A percentile compares a stretch with the other conserved stretches of the same genome.
Evolutionary conservation across 192 early-diverging fungal genomes (phyloP).

Genomic region (Phycomyces blakesleeanus): DNA sequence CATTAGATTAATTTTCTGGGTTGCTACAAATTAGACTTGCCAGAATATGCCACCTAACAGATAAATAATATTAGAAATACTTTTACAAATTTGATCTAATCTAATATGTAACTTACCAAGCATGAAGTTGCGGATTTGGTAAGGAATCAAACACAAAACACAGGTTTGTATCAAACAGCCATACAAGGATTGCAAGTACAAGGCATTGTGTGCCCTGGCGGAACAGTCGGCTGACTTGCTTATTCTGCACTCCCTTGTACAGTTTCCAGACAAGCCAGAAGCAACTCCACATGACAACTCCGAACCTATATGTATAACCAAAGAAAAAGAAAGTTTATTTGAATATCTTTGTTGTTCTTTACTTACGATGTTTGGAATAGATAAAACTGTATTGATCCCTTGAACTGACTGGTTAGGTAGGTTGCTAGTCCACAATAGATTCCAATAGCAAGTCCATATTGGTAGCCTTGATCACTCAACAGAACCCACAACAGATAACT

Average conservation of each 20-base stretch:
- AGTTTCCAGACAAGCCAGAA: conserved; percentile 32
- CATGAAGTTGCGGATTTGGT: conserved; percentile 29
- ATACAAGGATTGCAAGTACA: conserved; percentile 19
- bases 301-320: conserved; percentile 14
- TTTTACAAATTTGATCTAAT: not conserved
- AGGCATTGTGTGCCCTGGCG: conserved; percentile 21
- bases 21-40: not conserved
- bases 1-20: not conserved
- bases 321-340: no score
- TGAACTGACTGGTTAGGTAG: conserved; percentile 20
- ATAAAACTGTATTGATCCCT: conserved; percentile 26
- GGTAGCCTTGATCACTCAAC: conserved; percentile 18
- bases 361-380: conserved; percentile 33
- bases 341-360: no score
- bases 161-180: conserved; percentile 31
- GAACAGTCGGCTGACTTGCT: conserved; percentile 12
- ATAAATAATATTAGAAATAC: conserved; percentile 3
- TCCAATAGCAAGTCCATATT: conserved; percentile 9
- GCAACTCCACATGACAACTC: conserved; percentile 34
- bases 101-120: conserved; percentile 17
- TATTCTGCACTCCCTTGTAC: conserved; percentile 13
- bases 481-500: conserved; percentile 32
- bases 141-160: conserved; percentile 34
- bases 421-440: conserved; percentile 27
- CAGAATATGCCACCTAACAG: conserved; percentile 26